Base-by-base conservation (phyloP, 2,329 filamentous ascomycete genomes). In the Fusarium bactridioides region DNA sequence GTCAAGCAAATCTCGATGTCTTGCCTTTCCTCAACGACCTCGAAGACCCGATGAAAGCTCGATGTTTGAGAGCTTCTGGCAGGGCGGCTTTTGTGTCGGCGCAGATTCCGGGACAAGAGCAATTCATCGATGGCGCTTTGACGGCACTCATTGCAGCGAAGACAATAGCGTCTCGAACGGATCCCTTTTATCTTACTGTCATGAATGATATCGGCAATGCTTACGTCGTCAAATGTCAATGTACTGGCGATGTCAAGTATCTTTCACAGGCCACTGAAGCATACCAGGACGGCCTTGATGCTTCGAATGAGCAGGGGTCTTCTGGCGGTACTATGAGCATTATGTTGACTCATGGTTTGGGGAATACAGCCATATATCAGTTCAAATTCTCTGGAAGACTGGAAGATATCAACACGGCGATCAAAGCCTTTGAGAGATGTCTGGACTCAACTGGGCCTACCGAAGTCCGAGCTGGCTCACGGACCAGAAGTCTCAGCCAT, bases 91-190 rank as follows among this genome's bases (percentile, higher is more conserved):
- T 56, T 25, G 54, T 45, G n/a, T 56, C 54, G 0, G 29, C 54
- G 18, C 54, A 33, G 29, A 56, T 56, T 23, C 54, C 54, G 2
- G 54, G 54, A 11, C 54, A 56, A 21, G 38, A 56, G 29, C 37
- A 12, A 2, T 56, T 45, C 3, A 56, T 56, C 2, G 29, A 45
- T 10, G 38, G 38, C 21, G 54, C 54, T 9, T 27, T 56, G 3
- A 45, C 31, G 10, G 54, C 54, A 8, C 11, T 56, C 2, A 1
- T 33, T 25, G 38, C 21, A 35, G 54, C 54, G 12, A 45, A 45
- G 5, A 18, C 1, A 7, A 5, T 56, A 1, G 13, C 38, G 0
- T 19, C n/a, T 3, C 12, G 12, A 4, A 10, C n/a, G 1, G 40
- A 57, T 13, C 10, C 29, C 1, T 21, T 57, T 10, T 57, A 57